Evolutionary conservation across 176 grass and related monocot species (phyloP).

Genomic region (sorghum (Sorghum bicolor)): DNA sequence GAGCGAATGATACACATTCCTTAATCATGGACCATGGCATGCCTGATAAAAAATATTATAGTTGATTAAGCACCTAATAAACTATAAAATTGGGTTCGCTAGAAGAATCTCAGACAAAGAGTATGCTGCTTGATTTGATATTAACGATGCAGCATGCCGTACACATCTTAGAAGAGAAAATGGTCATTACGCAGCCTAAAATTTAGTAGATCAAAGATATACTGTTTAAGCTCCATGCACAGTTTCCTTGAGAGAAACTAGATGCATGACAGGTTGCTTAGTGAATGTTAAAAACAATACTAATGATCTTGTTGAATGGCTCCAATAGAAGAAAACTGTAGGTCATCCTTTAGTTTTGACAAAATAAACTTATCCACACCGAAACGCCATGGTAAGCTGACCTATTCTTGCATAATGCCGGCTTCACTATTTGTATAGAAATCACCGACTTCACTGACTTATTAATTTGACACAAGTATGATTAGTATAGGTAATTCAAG

Average conservation of each 20-base stretch:
- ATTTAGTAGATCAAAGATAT: slow-evolving; percentile 24
- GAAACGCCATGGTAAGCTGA: background rate
- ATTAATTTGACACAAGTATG: background rate
- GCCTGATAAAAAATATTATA: slow-evolving; percentile 11
- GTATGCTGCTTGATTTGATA: slow-evolving; percentile 13
- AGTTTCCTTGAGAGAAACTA: background rate
- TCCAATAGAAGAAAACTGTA: background rate
- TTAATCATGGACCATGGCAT: slow-evolving; percentile 13
- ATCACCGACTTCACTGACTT: background rate
- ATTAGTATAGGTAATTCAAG: slow-evolving; percentile 8
- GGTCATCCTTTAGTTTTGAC: background rate
- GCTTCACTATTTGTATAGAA: background rate
- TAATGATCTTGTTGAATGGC: background rate
- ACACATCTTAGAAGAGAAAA: slow-evolving; percentile 9
- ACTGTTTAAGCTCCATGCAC: background rate
- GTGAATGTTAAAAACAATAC: background rate
- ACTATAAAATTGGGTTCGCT: slow-evolving; percentile 3
- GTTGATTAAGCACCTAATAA: slow-evolving; percentile 28
- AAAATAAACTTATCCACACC: background rate
- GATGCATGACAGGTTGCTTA: background rate
- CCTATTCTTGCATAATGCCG: background rate
- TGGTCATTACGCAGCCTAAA: background rate
- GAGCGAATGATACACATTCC: slow-evolving; percentile 11
- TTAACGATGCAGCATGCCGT: background rate
- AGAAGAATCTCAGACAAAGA: slow-evolving; percentile 41